Evolutionary conservation across 768 basidiomycete genomes (phyloP).

Genomic region (Pleurotus sapidus): DNA sequence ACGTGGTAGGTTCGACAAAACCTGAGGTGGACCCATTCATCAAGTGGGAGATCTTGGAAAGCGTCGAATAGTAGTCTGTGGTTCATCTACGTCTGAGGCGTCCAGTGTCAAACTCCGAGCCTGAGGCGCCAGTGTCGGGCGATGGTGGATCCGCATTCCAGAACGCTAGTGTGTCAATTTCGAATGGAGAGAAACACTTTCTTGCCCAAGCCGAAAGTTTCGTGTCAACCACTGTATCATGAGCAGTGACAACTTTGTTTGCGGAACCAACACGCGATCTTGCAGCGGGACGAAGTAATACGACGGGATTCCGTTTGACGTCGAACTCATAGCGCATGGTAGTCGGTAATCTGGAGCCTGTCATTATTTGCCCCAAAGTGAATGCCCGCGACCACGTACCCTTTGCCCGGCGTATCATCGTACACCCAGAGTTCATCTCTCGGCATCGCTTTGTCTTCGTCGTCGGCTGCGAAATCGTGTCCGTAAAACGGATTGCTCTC

Average conservation of each 20-base stretch:
- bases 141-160: constrained; percentile 19
- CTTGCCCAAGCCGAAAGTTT: constrained; percentile 19
- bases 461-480: constrained; percentile 12
- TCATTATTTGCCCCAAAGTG: neutral
- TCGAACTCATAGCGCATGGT: constrained; percentile 16
- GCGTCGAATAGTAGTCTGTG: constrained; percentile 8
- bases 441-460: constrained; percentile 17
- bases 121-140: neutral
- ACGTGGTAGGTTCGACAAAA: constrained; percentile 14
- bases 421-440: constrained; percentile 17
- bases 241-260: constrained; percentile 17
- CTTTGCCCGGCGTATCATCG: constrained; percentile 1
- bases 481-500: constrained; percentile 19
- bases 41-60: constrained; percentile 11
- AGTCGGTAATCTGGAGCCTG: constrained; percentile 6
- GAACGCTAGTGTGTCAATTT: constrained; percentile 13
- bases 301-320: constrained; percentile 13
- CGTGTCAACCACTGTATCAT: constrained; percentile 17
- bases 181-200: constrained; percentile 15
- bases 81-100: neutral
- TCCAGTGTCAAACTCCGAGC: constrained; percentile 2
- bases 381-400: neutral
- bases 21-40: constrained; percentile 15
- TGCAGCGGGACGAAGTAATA: constrained; percentile 11
- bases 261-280: constrained; percentile 15